phyloP scores from a whole-genome alignment of 305 asterid species.

The Fraxinus paxiana region DNA sequence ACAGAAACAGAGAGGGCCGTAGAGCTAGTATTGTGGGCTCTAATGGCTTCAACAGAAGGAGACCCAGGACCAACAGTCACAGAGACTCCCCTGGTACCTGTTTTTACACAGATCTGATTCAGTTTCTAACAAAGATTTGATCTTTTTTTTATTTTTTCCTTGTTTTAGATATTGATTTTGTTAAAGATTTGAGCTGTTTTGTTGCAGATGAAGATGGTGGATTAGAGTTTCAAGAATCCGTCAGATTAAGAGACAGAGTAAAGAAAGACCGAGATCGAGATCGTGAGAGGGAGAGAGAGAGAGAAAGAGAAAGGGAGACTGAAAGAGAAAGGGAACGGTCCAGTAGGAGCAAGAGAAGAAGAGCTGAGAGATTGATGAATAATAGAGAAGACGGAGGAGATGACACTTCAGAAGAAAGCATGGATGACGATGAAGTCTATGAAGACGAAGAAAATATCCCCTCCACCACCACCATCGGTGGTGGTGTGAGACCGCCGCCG shows the following conservation, averaged over 20 bases:
- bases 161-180: neutral
- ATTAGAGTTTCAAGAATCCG: conserved; percentile 74
- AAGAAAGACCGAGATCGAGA: conserved; percentile 93
- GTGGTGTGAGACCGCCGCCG: conserved; percentile 39
- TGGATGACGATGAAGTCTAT: conserved; percentile 77
- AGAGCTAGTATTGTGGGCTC: conserved; percentile 78
- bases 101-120: conserved; percentile 25
- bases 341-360: conserved; percentile 58
- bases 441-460: conserved; percentile 49
- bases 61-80: conserved; percentile 72
- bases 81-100: conserved; percentile 80
- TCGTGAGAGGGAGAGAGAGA: conserved; percentile 54
- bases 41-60: conserved; percentile 75
- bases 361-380: conserved; percentile 56
- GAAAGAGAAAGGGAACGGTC: conserved; percentile 75
- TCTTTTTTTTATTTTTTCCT: conserved; percentile 19
- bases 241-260: conserved; percentile 72
- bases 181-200: neutral
- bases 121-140: conserved; percentile 13
- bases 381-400: conserved; percentile 58
- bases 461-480: conserved; percentile 28
- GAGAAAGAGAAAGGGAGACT: conserved; percentile 56
- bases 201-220: conserved; percentile 82
- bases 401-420: conserved; percentile 84
- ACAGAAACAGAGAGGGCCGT: conserved; percentile 87